phyloP scores from a whole-genome alignment of 2,329 filamentous ascomycete genomes.

The Colletotrichum caudatum region DNA sequence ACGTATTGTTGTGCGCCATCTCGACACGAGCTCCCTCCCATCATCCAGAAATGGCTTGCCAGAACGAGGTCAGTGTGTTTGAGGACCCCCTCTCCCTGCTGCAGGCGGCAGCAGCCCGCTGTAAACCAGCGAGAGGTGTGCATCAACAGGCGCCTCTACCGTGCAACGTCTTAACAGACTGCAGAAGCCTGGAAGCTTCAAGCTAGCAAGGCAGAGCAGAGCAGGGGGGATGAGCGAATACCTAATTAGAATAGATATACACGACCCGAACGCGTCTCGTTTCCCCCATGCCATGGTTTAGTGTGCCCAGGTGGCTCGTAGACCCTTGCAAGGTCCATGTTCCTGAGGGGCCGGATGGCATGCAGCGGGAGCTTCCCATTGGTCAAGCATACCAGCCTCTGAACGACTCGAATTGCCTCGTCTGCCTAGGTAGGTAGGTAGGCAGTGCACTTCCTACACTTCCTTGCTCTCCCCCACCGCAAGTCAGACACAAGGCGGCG shows the following conservation, averaged over 20 bases:
- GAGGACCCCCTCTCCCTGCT: neutral
- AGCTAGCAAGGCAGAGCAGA: neutral
- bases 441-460: neutral
- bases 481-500: neutral
- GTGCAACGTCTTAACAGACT: slow-evolving; percentile 22
- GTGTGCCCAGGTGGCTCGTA: slow-evolving; percentile 21
- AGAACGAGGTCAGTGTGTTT: neutral
- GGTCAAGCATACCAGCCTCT: neutral
- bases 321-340: slow-evolving; percentile 28
- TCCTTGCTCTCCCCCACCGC: slow-evolving; percentile 4
- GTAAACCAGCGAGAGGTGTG: slow-evolving; percentile 1
- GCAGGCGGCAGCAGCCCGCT: slow-evolving; percentile 12
- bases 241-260: neutral
- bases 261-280: slow-evolving; percentile 25
- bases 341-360: slow-evolving; percentile 14
- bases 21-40: slow-evolving; percentile 18
- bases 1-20: slow-evolving; percentile 18
- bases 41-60: slow-evolving; percentile 2
- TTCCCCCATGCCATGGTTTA: slow-evolving; percentile 8
- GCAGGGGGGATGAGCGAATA: neutral
- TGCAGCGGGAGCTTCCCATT: slow-evolving; percentile 30
- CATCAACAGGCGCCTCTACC: slow-evolving; percentile 16
- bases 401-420: slow-evolving; percentile 15
- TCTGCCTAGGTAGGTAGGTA: neutral
- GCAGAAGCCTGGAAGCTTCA: neutral